phyloP scores from a whole-genome alignment of 116 monocot species.

The Posidonia oceanica region DNA sequence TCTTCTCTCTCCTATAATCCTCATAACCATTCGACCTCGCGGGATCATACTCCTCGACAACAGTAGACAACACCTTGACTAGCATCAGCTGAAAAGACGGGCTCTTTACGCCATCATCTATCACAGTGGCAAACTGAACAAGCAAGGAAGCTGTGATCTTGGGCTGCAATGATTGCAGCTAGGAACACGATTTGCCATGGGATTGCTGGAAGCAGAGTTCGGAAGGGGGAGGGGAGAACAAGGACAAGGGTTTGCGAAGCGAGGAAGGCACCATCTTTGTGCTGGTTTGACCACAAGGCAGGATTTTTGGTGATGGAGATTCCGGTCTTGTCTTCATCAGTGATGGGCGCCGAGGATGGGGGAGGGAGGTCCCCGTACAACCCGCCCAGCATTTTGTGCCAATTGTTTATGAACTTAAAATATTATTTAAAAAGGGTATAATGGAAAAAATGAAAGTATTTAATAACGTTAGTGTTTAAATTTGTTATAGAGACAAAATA shows the following conservation, averaged over 20 bases:
- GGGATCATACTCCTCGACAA: slow-evolving; percentile 36
- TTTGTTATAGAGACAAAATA: too few relatives aligned
- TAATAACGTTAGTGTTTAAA: too few relatives aligned
- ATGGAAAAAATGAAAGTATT: too few relatives aligned
- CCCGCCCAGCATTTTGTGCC: too few relatives aligned
- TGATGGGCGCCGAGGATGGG: too few relatives aligned
- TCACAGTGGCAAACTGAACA: slow-evolving; percentile 5
- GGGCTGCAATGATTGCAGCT: slow-evolving; percentile 4
- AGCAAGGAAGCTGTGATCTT: neutral
- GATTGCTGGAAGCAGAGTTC: slow-evolving; percentile 42
- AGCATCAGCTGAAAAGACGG: slow-evolving; percentile 56
- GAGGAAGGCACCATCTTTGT: slow-evolving; percentile 89
- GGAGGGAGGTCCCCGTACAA: too few relatives aligned
- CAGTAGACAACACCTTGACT: slow-evolving; percentile 55
- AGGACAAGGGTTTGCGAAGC: slow-evolving; percentile 47
- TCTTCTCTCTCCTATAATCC: slow-evolving; percentile 76
- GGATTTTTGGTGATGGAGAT: slow-evolving; percentile 18
- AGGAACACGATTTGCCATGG: slow-evolving; percentile 26
- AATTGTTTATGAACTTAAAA: too few relatives aligned
- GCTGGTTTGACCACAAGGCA: slow-evolving; percentile 83
- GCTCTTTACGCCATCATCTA: slow-evolving; percentile 3
- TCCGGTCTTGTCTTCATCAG: slow-evolving; percentile 50
- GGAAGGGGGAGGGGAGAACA: slow-evolving; percentile 45
- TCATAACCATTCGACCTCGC: slow-evolving; percentile 75
- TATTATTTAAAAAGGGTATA: too few relatives aligned